Base-by-base conservation (phyloP, 1,139 yeast species). In the Yamadazyma mexicana region DNA sequence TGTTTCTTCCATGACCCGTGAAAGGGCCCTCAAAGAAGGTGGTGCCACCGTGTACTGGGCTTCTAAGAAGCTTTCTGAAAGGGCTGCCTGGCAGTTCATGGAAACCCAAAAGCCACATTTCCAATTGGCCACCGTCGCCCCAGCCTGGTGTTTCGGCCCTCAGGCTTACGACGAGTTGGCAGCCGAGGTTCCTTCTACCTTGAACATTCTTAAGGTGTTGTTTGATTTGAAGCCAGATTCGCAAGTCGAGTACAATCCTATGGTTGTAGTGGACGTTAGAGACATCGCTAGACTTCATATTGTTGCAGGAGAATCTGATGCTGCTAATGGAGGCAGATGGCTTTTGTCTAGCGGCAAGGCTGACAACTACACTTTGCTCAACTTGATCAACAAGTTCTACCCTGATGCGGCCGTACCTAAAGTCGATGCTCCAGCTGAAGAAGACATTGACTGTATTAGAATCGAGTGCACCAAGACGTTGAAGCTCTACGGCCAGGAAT, bases 121-220 rank as follows among this genome's bases (percentile, higher is more conserved):
- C 48, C 55, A 55, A 4, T 48, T 79, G 18, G 54, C 73, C 6
- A 61, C 73, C 1, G 64, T 78, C 7, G 66, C 68, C 40, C 82
- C 83, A 17, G 65, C 66, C 16, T 73, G 60, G 47, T 77, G 74
- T 3, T 64, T 67, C 45, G 75, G 75, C 1, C 73, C 75, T 0
- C 74, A 69, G 45, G 64, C 69, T 1, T 63, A 55, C 37, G 46
- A 46, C 23, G 60, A 54, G 32, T 24, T 33, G 3, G 34, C 36
- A 3, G 10, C 23, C 4, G 29, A 18, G 11, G 11, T 28, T 25
- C 37, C 40, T 24, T 44, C 47, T 4, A 36, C 40, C 14, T 29
- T 40, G 9, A 18, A 18, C 16, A 28, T 33, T 11, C 16, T 45
- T 14, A n/a, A 11, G 4, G 27, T 16, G 15, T 25, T 35, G 40